phyloP scores from a whole-genome alignment of 1,284 basidiomycete genomes.

The Earliella scabrosa region DNA sequence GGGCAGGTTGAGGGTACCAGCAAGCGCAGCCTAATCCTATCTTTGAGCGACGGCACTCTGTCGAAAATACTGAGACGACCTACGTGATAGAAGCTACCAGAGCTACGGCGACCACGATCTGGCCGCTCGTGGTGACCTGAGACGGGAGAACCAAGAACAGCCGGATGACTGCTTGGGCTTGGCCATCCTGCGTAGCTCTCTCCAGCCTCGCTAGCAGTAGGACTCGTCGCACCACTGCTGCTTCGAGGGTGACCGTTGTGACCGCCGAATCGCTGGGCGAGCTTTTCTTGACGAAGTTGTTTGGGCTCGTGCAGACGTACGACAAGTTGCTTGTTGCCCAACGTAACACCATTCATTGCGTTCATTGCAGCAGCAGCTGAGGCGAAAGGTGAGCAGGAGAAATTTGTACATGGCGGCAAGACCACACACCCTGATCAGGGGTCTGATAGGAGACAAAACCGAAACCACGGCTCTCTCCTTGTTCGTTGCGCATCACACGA shows the following conservation, averaged over 20 bases:
- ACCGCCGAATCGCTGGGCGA: constrained; percentile 76
- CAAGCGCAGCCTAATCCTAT: constrained; percentile 64
- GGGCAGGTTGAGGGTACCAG: constrained; percentile 76
- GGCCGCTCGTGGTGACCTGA: constrained; percentile 54
- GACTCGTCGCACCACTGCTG: constrained; percentile 80
- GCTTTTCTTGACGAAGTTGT: constrained; percentile 84
- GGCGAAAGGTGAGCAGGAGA: constrained; percentile 2
- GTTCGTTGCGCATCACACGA: constrained; percentile 91
- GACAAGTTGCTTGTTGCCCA: constrained; percentile 80
- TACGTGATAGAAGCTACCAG: constrained; percentile 84
- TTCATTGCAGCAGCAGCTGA: constrained; percentile 73
- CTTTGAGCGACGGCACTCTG: constrained; percentile 5
- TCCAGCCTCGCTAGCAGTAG: constrained; percentile 77
- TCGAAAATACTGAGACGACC: constrained; percentile 20
- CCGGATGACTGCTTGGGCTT: constrained; percentile 64
- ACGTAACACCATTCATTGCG: constrained; percentile 75
- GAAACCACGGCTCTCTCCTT: constrained; percentile 85
- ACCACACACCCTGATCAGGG: constrained; percentile 82
- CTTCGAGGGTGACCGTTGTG: constrained; percentile 78
- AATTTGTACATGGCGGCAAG: constrained; percentile 17
- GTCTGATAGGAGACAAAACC: constrained; percentile 93
- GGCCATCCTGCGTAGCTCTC: constrained; percentile 73
- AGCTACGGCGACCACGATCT: constrained; percentile 73
- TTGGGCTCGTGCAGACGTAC: constrained; percentile 92
- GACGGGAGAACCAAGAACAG: constrained; percentile 58